Base-by-base conservation (phyloP, 2,329 filamentous ascomycete genomes). In the Akanthomyces muscarius region DNA sequence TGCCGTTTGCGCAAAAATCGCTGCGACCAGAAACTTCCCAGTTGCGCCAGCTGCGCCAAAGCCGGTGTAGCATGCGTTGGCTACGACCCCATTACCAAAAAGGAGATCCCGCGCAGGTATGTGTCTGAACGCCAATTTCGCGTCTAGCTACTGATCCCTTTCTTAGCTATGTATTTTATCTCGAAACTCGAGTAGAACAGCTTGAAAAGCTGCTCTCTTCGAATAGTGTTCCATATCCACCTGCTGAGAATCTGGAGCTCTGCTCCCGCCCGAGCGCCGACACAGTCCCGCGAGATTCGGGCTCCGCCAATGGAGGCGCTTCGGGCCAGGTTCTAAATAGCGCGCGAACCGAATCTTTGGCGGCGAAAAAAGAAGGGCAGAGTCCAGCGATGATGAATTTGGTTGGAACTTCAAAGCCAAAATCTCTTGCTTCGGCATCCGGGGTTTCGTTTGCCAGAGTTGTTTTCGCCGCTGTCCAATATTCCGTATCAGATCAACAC, bases 81-180 rank as follows among this genome's bases (percentile, higher is more conserved):
- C 66, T 97, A 97, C 75, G 94, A 98, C 73, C 93, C 94, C 41
- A 97, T 97, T 71, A 96, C 92, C 28, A 97, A 97, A 81, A 88
- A 91, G 72, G 92, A 97, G 77, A 97, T 98, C 64, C 94, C 94
- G 56, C 86, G 93, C 76, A 92, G 89, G 80, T 97, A 88, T 78
- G 89, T 89, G 64, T 38, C 10, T 11, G 14, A 23, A 11, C n/a
- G 30, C 21, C 21, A 4, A 5, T 36, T 25, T 25, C 14, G 28
- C 45, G 14, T 23, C 14, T n/a, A 44, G 10, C 25, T 14, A 23
- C 50, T 61, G 28, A 61, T 36, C 25, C 5, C 5, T 47, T 16
- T 62, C 64, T 50, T 66, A 91, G 89, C 75, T 98, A 98, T 79
- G 92, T 98, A 55, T 97, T 90, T 77, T 98, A 97, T 73, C 87